Conservation (phyloP, 805 yeast species). For the Candida suzukii region DNA sequence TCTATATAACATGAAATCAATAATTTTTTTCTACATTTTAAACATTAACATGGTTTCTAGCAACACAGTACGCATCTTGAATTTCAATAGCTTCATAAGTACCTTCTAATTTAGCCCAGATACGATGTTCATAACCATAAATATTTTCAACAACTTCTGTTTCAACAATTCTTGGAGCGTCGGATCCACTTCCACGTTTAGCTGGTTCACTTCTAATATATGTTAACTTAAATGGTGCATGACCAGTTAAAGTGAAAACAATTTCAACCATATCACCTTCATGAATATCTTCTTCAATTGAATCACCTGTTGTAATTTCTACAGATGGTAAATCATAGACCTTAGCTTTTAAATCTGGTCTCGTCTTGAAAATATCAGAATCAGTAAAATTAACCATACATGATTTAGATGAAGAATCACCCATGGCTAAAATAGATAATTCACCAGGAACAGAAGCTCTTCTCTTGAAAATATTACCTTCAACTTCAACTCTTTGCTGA, state of each 20-base stretch:
- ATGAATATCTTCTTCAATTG: conserved; percentile 73
- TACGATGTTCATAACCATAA: conserved; percentile 58
- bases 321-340: conserved; percentile 62
- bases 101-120: conserved; percentile 81
- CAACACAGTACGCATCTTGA: conserved; percentile 73
- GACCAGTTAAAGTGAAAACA: conserved; percentile 73
- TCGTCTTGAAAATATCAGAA: conserved; percentile 13
- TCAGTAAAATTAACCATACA: conserved; percentile 60
- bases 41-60: conserved; percentile 19
- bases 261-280: conserved; percentile 94
- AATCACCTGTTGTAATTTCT: conserved; percentile 73
- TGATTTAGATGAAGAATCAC: conserved; percentile 64
- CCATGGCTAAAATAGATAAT: conserved; percentile 56
- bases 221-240: conserved; percentile 84
- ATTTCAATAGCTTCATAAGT: conserved; percentile 88
- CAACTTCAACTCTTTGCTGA: conserved; percentile 44
- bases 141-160: conserved; percentile 63
- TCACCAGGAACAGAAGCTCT: conserved; percentile 81
- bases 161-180: conserved; percentile 36
- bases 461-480: conserved; percentile 41
- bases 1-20: neutral
- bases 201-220: conserved; percentile 58
- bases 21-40: neutral
- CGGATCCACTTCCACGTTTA: conserved; percentile 19
- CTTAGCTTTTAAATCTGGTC: conserved; percentile 23